Evolutionary conservation across 2,329 filamentous ascomycete genomes (phyloP).

Genomic region (Cladobotryum protrusum): DNA sequence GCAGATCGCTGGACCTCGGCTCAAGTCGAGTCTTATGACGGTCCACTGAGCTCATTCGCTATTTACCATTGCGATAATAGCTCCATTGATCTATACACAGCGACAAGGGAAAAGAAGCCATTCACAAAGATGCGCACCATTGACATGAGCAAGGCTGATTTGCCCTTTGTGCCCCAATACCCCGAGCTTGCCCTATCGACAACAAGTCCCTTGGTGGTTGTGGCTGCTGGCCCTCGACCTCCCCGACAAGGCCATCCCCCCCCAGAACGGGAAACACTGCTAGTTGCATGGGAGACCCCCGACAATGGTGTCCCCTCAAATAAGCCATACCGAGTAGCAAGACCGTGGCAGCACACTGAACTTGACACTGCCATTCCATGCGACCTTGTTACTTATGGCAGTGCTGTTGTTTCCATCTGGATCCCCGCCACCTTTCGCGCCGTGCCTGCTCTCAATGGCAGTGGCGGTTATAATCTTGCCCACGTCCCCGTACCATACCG

Average conservation of each 20-base stretch:
- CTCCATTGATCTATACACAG: slow-evolving; percentile 28
- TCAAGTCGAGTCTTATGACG: slow-evolving; percentile 29
- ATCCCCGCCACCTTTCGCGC: slow-evolving; percentile 32
- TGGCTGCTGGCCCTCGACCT: slow-evolving; percentile 33
- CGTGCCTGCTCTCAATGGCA: slow-evolving; percentile 21
- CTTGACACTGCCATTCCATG: slow-evolving; percentile 34
- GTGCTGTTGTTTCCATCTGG: slow-evolving; percentile 35
- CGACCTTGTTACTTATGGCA: slow-evolving; percentile 32
- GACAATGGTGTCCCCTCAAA: slow-evolving; percentile 19
- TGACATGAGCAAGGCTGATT: slow-evolving; percentile 27
- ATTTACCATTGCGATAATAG: slow-evolving; percentile 28
- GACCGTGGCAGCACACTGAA: slow-evolving; percentile 32
- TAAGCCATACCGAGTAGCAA: slow-evolving; percentile 30
- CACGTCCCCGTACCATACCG: slow-evolving; percentile 27
- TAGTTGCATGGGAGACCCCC: slow-evolving; percentile 34
- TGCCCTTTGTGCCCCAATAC: slow-evolving; percentile 33
- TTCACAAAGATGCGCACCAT: slow-evolving; percentile 30
- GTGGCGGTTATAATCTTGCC: slow-evolving; percentile 28
- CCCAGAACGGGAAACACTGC: slow-evolving; percentile 30
- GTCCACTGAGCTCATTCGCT: slow-evolving; percentile 28
- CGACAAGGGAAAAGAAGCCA: slow-evolving; percentile 29
- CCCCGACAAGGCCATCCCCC: slow-evolving; percentile 32
- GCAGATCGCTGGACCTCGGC: slow-evolving; percentile 34
- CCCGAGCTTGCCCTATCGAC: slow-evolving; percentile 35
- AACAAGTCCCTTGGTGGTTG: slow-evolving; percentile 32